A percentile compares a stretch with the other conserved stretches of the same genome.
phyloP scores from a whole-genome alignment of 768 basidiomycete genomes.

The Collybia sordida region DNA sequence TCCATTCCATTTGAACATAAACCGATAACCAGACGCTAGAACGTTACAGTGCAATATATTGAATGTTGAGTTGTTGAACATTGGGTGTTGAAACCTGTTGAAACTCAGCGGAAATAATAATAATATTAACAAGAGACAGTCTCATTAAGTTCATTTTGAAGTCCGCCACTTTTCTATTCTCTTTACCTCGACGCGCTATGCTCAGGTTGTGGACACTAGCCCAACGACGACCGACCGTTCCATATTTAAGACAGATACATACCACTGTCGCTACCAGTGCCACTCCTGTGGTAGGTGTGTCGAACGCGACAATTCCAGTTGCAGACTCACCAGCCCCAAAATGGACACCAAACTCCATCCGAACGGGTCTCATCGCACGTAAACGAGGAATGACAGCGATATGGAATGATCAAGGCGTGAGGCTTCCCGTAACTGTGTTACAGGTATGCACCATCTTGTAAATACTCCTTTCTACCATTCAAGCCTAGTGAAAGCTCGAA shows the following conservation, averaged over 20 bases:
- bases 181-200: conserved; percentile 32
- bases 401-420: conserved; percentile 88
- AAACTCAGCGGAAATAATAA: no score
- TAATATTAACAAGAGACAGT: no score
- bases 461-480: background rate
- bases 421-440: conserved; percentile 90
- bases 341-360: conserved; percentile 84
- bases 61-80: no score
- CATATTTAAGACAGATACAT: conserved; percentile 40
- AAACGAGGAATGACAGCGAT: conserved; percentile 96
- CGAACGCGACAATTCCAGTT: conserved; percentile 21
- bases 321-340: conserved; percentile 38
- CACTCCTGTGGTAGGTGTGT: conserved; percentile 28
- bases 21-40: conserved; percentile 11
- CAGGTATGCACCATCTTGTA: conserved; percentile 55
- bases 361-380: conserved; percentile 90
- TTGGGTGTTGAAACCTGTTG: no score
- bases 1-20: conserved; percentile 67
- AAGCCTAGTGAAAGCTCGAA: conserved; percentile 57
- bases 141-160: conserved; percentile 21
- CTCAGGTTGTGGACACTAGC: conserved; percentile 50
- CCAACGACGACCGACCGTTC: conserved; percentile 30
- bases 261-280: conserved; percentile 33
- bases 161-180: conserved; percentile 21
- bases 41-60: no score